Percentiles rank a stretch among this genome's conserved stretches.
phyloP scores from a whole-genome alignment of 805 yeast species.

The Candida sanyiensis region DNA sequence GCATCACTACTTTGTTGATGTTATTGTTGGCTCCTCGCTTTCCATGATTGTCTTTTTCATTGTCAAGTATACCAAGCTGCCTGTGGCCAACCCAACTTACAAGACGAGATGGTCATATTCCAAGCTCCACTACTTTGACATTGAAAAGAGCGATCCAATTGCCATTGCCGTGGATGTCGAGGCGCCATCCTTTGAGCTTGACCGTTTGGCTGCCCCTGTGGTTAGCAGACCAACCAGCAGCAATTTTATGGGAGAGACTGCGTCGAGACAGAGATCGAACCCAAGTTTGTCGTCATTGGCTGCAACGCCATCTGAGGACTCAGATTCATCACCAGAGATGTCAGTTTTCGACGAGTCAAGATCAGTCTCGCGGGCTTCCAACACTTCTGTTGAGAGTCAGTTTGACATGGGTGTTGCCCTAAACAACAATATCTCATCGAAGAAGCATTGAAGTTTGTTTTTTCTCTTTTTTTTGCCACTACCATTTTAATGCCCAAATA shows the following conservation, averaged over 20 bases:
- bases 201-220: neutral
- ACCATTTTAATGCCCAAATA: no score
- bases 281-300: slow-evolving; percentile 4
- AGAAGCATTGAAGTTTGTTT: no score
- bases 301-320: slow-evolving; percentile 6
- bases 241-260: neutral
- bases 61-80: slow-evolving; percentile 64
- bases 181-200: slow-evolving; percentile 6
- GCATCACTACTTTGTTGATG: slow-evolving; percentile 91
- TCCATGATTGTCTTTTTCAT: slow-evolving; percentile 65
- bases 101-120: slow-evolving; percentile 69
- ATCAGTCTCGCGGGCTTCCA: slow-evolving; percentile 30
- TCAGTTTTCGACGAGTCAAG: slow-evolving; percentile 28
- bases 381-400: slow-evolving; percentile 27
- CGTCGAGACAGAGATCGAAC: slow-evolving; percentile 7
- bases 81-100: slow-evolving; percentile 44
- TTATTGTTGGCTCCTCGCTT: slow-evolving; percentile 89
- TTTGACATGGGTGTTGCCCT: slow-evolving; percentile 8
- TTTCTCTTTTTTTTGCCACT: no score
- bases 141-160: slow-evolving; percentile 8
- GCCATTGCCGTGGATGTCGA: slow-evolving; percentile 7
- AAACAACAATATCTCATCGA: no score
- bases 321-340: slow-evolving; percentile 16
- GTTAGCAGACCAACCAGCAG: slow-evolving; percentile 8
- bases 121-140: slow-evolving; percentile 7